phyloP scores from a whole-genome alignment of 495 filamentous ascomycete species.

The Parmelia sp. region DNA sequence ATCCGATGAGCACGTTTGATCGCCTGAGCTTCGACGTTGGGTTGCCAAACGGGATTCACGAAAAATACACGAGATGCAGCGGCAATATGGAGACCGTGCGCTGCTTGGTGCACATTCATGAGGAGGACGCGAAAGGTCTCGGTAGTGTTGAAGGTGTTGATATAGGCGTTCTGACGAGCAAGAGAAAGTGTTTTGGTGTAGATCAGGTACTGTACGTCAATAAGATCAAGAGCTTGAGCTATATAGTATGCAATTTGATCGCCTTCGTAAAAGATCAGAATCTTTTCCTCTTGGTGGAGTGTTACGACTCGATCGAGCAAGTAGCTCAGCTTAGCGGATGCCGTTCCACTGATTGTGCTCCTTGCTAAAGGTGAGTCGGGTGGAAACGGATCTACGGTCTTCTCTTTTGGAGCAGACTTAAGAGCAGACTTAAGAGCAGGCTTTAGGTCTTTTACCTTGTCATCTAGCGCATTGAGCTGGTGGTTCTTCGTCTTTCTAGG shows the following conservation, averaged over 20 bases:
- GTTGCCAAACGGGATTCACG: constrained; percentile 80
- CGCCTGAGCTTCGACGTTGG: constrained; percentile 82
- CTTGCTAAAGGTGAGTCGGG: constrained; percentile 49
- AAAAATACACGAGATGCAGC: constrained; percentile 86
- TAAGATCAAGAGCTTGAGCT: constrained; percentile 70
- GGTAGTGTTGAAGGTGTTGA: constrained; percentile 67
- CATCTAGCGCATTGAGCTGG: not conserved
- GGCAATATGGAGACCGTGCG: constrained; percentile 78
- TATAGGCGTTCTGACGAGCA: constrained; percentile 59
- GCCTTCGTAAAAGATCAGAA: constrained; percentile 87
- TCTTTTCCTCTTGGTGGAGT: constrained; percentile 69
- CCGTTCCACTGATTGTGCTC: constrained; percentile 66
- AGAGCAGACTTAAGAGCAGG: constrained; percentile 23
- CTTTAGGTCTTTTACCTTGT: not conserved
- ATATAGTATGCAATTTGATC: constrained; percentile 79
- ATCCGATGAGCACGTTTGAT: constrained; percentile 88
- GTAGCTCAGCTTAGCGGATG: constrained; percentile 84
- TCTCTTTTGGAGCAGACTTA: not conserved
- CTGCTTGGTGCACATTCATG: constrained; percentile 85
- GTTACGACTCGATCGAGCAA: constrained; percentile 63
- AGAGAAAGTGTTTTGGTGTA: constrained; percentile 67
- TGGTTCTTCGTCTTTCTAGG: constrained; percentile 5
- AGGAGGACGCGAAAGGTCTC: constrained; percentile 63
- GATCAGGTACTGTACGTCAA: constrained; percentile 71
- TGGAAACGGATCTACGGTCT: constrained; percentile 29